Conservation (phyloP, 345 rosid genomes). For the Trapa incisa region DNA sequence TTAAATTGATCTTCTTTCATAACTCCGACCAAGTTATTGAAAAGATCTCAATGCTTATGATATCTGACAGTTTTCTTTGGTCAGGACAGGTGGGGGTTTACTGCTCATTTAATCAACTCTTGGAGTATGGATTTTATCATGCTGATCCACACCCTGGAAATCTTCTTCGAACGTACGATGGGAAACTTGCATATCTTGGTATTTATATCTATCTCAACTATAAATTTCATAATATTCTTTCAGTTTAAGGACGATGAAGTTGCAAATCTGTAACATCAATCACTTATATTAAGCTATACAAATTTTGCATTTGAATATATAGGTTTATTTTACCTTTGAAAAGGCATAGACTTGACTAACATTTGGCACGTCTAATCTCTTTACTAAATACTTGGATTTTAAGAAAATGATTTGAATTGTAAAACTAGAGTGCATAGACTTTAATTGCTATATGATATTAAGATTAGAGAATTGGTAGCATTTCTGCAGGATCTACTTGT, state of each 20-base stretch:
- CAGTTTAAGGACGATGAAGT: not conserved
- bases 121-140: constrained; percentile 92
- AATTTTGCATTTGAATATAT: not conserved
- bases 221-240: not conserved
- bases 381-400: not conserved
- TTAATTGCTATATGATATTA: not conserved
- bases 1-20: constrained; percentile 5
- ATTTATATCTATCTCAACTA: constrained; percentile 8
- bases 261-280: not conserved
- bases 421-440: not conserved
- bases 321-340: not conserved
- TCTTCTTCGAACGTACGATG: constrained; percentile 74
- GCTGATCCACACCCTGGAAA: constrained; percentile 99
- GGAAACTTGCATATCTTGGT: constrained; percentile 92
- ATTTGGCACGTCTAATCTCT: not conserved
- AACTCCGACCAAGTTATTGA: not conserved
- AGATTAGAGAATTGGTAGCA: not conserved
- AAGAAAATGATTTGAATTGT: not conserved
- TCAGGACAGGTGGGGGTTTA: constrained; percentile 73
- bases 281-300: not conserved
- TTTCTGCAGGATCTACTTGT: not conserved
- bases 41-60: constrained; percentile 1
- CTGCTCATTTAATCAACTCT: constrained; percentile 88
- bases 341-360: too few species aligned
- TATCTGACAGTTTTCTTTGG: constrained; percentile 13